Base-by-base conservation (phyloP, 2,329 filamentous ascomycete species). In the Ambrosiella cleistominuta region DNA sequence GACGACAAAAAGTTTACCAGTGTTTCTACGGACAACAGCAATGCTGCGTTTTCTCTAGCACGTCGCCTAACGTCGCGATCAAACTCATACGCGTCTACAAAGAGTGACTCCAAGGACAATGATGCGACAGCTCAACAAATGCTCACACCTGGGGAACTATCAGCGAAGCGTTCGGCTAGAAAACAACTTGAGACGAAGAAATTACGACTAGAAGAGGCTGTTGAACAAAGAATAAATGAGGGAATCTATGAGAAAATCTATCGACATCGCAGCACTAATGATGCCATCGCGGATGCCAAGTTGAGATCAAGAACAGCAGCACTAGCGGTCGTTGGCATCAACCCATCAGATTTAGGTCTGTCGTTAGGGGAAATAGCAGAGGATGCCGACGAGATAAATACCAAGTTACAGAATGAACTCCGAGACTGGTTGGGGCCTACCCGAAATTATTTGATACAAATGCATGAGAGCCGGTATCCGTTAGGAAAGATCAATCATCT, bases 271-370 rank as follows among this genome's bases (percentile, higher is more conserved):
- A 93, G 79, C 67, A 95, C 91, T 0, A 83, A 97, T 65, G 93
- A 98, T 66, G 91, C 96, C 69, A 90, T 93, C 11, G 81, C 91
- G 66, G 93, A 98, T 67, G 90, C 95, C 65, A 96, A 95, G 67
- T 75, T 98, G 55, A 81, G 93, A 37, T 98, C 93, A 8, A 93
- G 95, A 66, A 96, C 90, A 1, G 91, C 91, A 17, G 89, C 93
- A 1, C 72, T 98, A 50, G 80, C 85, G 2, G 74, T 98, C n/a
- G 88, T 98, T 15, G 91, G 89, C 1, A 96, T 98, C 66, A 87
- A 88, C 2, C 74, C 93, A 56, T 82, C 81, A 62, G 93, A 98
- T 66, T 74, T 98, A 9, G 86, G 88, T 2, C 79, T 95, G 57
- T 84, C 93, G 61, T 71, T 88, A 8, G 37, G 15, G 12, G 35